These are phyloP conservation scores for Eucalyptus tenuipes DNA, from an alignment of 345 rosid genomes.

Conservation along the genomic window DNA sequence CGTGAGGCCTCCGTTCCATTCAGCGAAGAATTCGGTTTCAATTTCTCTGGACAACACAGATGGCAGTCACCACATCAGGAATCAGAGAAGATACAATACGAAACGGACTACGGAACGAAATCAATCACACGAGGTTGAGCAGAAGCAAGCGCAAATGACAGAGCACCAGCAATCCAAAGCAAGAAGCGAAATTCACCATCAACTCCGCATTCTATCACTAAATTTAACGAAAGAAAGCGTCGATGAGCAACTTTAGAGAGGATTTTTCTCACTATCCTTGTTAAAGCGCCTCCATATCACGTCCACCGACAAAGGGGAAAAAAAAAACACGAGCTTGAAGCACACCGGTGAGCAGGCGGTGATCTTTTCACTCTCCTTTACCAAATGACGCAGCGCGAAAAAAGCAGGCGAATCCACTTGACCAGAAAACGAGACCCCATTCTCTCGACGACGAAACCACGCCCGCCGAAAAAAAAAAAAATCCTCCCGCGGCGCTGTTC, in stretches of 20 bases:
- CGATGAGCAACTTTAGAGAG: neutral
- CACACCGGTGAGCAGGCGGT: neutral
- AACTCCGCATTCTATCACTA: neutral
- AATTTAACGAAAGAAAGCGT: neutral
- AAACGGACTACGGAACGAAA: neutral
- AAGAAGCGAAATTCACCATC: neutral
- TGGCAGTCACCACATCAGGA: neutral
- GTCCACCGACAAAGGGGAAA: neutral
- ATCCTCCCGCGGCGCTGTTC: neutral
- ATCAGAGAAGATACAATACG: neutral
- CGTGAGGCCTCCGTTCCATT: constrained; percentile 20
- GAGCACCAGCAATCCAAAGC: neutral
- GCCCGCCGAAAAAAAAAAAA: neutral
- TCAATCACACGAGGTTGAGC: neutral
- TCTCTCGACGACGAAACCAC: neutral
- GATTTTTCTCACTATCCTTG: neutral
- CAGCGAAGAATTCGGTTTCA: constrained; percentile 15
- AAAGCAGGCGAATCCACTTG: neutral
- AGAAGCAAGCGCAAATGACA: neutral
- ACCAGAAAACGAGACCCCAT: neutral
- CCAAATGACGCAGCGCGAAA: neutral
- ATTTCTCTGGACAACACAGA: constrained; percentile 21
- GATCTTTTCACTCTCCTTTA: neutral
- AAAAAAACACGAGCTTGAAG: neutral
- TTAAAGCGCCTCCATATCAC: neutral